These are phyloP conservation scores for Rhododendron mucronatum DNA, from an alignment of 148 eudicot genomes.

Conservation along the genomic window DNA sequence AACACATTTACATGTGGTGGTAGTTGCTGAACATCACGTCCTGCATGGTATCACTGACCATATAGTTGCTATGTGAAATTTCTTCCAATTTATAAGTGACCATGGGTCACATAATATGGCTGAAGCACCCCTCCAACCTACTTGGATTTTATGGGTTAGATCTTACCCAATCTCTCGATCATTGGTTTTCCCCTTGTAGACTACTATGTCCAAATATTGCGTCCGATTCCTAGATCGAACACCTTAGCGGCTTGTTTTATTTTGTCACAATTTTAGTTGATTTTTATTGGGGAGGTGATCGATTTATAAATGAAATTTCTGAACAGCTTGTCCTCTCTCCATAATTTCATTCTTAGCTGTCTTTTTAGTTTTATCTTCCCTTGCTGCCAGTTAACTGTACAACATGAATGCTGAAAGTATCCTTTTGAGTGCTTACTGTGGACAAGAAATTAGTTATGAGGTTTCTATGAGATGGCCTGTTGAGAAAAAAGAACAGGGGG, in stretches of 20 bases:
- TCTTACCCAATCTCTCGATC: neutral
- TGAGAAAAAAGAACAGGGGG: neutral
- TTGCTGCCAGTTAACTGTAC: neutral
- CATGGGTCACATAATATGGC: neutral
- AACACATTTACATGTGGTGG: neutral
- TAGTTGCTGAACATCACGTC: neutral
- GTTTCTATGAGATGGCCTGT: neutral
- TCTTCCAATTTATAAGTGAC: neutral
- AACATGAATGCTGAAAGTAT: neutral
- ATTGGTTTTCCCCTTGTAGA: neutral
- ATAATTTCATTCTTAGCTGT: neutral
- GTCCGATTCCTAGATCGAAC: neutral
- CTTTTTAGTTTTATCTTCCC: neutral
- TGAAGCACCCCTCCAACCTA: neutral
- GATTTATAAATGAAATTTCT: neutral
- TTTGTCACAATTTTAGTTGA: neutral
- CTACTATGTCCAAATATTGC: neutral
- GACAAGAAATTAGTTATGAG: neutral
- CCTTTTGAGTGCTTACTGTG: neutral
- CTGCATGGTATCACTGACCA: neutral
- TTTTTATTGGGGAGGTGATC: neutral
- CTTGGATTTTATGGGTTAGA: neutral
- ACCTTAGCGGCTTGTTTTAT: neutral
- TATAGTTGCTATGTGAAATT: neutral
- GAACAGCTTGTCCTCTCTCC: neutral